These are phyloP conservation scores for Apiotrichum gracile DNA, from an alignment of 1,284 basidiomycete species.

Conservation along the genomic window DNA sequence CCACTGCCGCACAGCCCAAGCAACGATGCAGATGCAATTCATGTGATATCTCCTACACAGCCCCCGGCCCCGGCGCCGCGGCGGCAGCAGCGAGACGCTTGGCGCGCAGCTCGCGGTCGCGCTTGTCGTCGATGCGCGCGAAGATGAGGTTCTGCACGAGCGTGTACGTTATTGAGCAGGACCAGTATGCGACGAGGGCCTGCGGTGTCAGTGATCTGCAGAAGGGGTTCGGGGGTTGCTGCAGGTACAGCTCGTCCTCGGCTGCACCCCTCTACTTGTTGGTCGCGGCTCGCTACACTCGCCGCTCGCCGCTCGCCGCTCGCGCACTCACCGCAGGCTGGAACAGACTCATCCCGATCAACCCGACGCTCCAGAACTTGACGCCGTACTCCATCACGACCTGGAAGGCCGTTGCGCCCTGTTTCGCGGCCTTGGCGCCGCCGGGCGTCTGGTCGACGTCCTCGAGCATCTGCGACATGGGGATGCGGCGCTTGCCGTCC, in stretches of 20 bases:
- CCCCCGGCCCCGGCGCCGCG: too few species aligned
- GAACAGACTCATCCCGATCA: neutral
- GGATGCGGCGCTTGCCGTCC: neutral
- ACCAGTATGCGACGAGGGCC: slow-evolving; percentile 53
- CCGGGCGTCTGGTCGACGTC: neutral
- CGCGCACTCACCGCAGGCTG: neutral
- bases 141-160: slow-evolving; percentile 43
- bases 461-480: neutral
- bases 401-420: neutral
- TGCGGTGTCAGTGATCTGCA: slow-evolving; percentile 17
- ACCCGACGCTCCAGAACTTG: neutral
- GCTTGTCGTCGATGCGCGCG: slow-evolving; percentile 1
- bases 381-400: neutral
- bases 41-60: too few species aligned
- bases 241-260: neutral
- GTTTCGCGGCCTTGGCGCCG: neutral
- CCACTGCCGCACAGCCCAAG: too few species aligned
- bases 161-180: slow-evolving; percentile 50
- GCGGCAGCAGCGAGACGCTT: neutral
- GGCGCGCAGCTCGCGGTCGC: neutral
- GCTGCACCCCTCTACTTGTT: too few species aligned
- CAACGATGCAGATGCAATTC: too few species aligned
- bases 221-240: neutral
- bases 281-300: too few species aligned
- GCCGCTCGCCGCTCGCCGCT: too few species aligned